Percentiles rank a stretch among this genome's conserved stretches.
Evolutionary conservation across 352 stramenopile genomes (phyloP).

Genomic region (Phytophthora pinifolia): DNA sequence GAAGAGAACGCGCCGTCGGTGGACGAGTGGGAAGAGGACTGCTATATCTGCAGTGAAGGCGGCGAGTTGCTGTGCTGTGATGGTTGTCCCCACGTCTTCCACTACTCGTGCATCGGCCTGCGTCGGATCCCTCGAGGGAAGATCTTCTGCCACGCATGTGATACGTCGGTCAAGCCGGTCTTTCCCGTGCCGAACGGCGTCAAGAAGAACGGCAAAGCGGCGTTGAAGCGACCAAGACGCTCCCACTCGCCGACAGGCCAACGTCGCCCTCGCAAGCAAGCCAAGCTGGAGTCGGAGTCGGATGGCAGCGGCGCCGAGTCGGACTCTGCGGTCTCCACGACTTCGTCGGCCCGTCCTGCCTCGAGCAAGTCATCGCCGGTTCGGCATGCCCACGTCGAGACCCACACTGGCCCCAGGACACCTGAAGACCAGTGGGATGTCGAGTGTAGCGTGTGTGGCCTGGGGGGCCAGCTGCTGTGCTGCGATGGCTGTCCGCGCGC

Average conservation of each 20-base stretch:
- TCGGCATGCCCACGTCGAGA: constrained; percentile 23
- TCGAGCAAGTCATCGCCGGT: constrained; percentile 28
- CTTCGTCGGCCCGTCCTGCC: constrained; percentile 18
- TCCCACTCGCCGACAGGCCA: constrained; percentile 24
- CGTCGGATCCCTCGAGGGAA: constrained; percentile 81
- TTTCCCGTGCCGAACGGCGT: constrained; percentile 29
- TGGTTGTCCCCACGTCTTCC: constrained; percentile 91
- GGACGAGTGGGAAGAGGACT: constrained; percentile 90
- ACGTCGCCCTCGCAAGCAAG: constrained; percentile 22
- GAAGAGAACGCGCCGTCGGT: constrained; percentile 49
- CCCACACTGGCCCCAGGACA: constrained; percentile 34
- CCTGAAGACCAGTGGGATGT: constrained; percentile 84
- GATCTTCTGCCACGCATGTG: constrained; percentile 83
- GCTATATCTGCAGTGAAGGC: constrained; percentile 83
- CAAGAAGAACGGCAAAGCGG: constrained; percentile 23
- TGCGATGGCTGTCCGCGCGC: constrained; percentile 92
- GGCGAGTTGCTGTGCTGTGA: constrained; percentile 91
- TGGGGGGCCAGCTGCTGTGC: constrained; percentile 85
- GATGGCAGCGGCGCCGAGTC: constrained; percentile 27
- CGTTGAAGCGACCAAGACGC: constrained; percentile 24
- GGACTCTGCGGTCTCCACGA: constrained; percentile 21
- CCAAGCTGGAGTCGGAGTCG: constrained; percentile 26
- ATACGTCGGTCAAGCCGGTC: constrained; percentile 69
- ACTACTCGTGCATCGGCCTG: constrained; percentile 84
- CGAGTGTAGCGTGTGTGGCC: constrained; percentile 86